Conservation (phyloP, 108 stramenopile species). For the Cylindrotheca closterium region DNA sequence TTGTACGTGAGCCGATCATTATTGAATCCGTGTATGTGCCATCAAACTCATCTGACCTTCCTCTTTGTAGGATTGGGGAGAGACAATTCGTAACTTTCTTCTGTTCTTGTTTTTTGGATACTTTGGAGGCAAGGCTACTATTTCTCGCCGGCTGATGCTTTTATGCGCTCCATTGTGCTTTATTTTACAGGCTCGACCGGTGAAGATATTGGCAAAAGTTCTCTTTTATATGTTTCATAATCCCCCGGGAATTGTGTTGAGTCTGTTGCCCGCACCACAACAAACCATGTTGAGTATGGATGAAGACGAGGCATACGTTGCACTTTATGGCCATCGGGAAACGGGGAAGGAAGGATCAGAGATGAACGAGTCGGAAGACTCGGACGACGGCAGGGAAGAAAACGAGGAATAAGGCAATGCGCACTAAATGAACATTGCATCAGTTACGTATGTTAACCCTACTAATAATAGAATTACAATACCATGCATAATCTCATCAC, state of each 20-base stretch:
- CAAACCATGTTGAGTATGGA: constrained; percentile 76
- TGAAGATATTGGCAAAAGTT: constrained; percentile 74
- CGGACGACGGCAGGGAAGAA: no score
- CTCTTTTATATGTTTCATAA: constrained; percentile 65
- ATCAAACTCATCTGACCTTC: not conserved
- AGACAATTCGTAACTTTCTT: constrained; percentile 72
- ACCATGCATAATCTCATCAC: no score
- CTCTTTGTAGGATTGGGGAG: constrained; percentile 55
- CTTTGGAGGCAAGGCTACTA: constrained; percentile 74
- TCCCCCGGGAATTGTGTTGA: constrained; percentile 72
- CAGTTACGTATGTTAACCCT: no score
- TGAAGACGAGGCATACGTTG: constrained; percentile 11
- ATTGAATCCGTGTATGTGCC: not conserved
- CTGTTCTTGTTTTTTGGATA: constrained; percentile 84
- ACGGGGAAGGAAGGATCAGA: not conserved
- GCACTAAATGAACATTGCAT: no score
- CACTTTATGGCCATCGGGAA: constrained; percentile 21
- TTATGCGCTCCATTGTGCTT: constrained; percentile 75
- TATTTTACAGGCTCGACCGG: constrained; percentile 74
- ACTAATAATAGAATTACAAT: no score
- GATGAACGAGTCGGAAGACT: no score
- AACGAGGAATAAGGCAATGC: not conserved
- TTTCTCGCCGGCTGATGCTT: constrained; percentile 57
- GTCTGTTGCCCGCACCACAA: constrained; percentile 81
- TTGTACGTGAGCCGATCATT: constrained; percentile 41